Conservation (phyloP, 805 yeast species). For the Candida ficus region DNA sequence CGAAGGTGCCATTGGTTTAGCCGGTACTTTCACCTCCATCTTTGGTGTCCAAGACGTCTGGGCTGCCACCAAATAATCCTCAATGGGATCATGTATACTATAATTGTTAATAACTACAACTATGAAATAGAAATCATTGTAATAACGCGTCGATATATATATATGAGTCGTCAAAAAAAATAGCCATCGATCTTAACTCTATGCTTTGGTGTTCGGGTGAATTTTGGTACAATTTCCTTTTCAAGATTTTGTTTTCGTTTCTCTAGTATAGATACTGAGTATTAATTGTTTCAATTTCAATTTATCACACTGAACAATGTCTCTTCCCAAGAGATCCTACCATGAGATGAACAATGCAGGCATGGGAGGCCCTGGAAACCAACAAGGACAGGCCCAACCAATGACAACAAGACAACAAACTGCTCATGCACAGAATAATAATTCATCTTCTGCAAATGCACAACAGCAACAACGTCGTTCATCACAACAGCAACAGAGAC, state of each 20-base stretch:
- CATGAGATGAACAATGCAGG: conserved; percentile 15
- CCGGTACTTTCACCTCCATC: conserved; percentile 78
- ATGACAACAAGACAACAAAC: conserved; percentile 15
- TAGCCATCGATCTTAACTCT: too few relatives aligned
- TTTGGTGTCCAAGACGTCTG: conserved; percentile 74
- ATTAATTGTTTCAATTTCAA: too few relatives aligned
- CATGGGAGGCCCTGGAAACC: conserved; percentile 7
- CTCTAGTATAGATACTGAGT: too few relatives aligned
- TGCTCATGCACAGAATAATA: conserved; percentile 12
- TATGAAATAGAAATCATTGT: too few relatives aligned
- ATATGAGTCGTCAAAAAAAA: too few relatives aligned
- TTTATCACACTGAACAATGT: too few relatives aligned
- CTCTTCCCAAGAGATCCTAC: conserved; percentile 11
- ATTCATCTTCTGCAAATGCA: not conserved
- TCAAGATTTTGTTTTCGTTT: too few relatives aligned
- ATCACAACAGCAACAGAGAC: conserved; percentile 19
- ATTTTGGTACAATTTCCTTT: too few relatives aligned
- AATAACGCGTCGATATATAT: too few relatives aligned
- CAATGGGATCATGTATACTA: too few relatives aligned
- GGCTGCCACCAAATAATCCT: conserved; percentile 41
- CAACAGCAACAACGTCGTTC: not conserved
- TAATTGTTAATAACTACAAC: too few relatives aligned
- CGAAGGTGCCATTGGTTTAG: conserved; percentile 79
- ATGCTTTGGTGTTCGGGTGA: not conserved
- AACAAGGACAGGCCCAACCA: not conserved